Base-by-base conservation (phyloP, 768 basidiomycete species). In the Amyloporia xantha region DNA sequence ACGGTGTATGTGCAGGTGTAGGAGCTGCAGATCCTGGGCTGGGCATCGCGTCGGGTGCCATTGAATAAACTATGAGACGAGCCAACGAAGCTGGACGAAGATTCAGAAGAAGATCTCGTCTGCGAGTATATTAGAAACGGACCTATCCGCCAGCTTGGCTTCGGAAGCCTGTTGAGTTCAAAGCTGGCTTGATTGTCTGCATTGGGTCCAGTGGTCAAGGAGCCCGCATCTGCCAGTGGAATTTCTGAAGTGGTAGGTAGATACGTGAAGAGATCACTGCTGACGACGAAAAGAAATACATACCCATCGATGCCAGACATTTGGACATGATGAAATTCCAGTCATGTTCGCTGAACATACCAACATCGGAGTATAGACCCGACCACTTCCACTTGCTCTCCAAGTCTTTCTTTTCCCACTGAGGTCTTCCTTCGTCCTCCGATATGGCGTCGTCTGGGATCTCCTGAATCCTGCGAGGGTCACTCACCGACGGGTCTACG, bases 321-420 rank as follows among this genome's bases (percentile, higher is more conserved):
- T 91, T 92, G 60, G 84, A 86, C 87, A 94, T 92, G 56, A 95
- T 69, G 51, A 84, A 75, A 55, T 81, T 78, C 81, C 89, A 94
- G 60, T 94, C 84, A 57, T 83, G 76, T 53, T 91, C 83, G 40
- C 82, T 81, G 63, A 86, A 89, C 44, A 95, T 76, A 19, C 92
- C 92, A 24, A 94, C 82, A 62, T 77, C 76, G 53, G 72, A 73
- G 58, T 62, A 68, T 11, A 77, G 54, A 4, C 75, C 75, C 2
- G 55, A 65, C 87, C 86, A 89, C 28, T 63, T 61, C 20, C 66
- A 62, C 48, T 63, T 61, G 39, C 68, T 58, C 42, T 70, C 55
- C 26, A 72, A 50, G 55, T 74, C 68, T 41, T 74, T 69, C 47
- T 69, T 62, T 40, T 70, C 62, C 79, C 80, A 84, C 19, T 68